phyloP scores from a whole-genome alignment of 2,329 filamentous ascomycete species.

The Aspergillus awamori region DNA sequence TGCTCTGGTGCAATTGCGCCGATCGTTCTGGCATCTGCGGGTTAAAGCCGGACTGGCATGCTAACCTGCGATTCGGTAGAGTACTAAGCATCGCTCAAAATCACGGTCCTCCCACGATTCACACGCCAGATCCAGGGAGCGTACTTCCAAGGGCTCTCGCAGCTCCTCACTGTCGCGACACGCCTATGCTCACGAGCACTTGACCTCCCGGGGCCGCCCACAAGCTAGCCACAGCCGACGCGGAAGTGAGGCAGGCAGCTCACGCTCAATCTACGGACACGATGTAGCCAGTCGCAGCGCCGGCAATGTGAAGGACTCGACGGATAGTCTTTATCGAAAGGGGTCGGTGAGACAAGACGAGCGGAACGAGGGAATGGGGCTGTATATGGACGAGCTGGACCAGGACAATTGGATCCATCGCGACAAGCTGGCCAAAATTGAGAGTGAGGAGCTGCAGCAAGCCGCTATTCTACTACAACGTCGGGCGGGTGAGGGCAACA shows the following conservation, averaged over 20 bases:
- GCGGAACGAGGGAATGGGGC: constrained; percentile 21
- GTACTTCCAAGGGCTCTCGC: constrained; percentile 41
- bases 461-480: constrained; percentile 48
- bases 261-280: constrained; percentile 40
- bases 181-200: constrained; percentile 35
- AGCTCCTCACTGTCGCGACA: constrained; percentile 43
- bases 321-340: constrained; percentile 24
- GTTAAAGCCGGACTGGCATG: neutral
- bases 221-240: constrained; percentile 39
- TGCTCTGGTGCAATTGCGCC: neutral
- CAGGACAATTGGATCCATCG: constrained; percentile 54
- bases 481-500: constrained; percentile 41
- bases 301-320: constrained; percentile 28
- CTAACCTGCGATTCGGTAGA: constrained; percentile 23
- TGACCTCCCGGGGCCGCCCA: constrained; percentile 36
- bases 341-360: constrained; percentile 22
- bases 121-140: constrained; percentile 33
- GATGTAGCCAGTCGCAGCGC: constrained; percentile 29
- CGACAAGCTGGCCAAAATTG: constrained; percentile 54
- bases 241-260: constrained; percentile 44
- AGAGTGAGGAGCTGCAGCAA: constrained; percentile 54
- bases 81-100: constrained; percentile 31
- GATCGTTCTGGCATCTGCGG: neutral
- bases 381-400: constrained; percentile 28
- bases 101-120: constrained; percentile 44